Percentiles rank a stretch among this genome's conserved stretches.
Conservation (phyloP, 1,139 yeast species). For the Geotrichum macrosporum region DNA sequence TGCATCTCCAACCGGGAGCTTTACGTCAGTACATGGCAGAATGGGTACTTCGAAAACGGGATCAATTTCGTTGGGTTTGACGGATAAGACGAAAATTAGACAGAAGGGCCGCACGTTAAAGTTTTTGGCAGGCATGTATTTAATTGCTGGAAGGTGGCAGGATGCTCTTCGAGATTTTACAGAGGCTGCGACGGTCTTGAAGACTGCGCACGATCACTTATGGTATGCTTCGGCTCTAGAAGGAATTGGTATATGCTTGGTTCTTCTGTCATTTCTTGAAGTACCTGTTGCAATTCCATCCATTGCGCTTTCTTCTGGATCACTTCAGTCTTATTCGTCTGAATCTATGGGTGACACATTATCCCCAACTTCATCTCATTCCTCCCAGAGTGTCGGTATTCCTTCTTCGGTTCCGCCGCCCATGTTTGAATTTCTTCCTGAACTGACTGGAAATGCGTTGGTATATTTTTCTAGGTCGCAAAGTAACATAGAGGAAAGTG, state of each 20-base stretch:
- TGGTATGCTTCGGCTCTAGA: slow-evolving; percentile 90
- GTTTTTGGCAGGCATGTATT: slow-evolving; percentile 66
- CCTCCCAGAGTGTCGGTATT: slow-evolving; percentile 21
- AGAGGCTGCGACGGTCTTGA: slow-evolving; percentile 61
- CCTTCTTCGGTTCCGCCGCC: slow-evolving; percentile 26
- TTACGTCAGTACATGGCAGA: slow-evolving; percentile 3
- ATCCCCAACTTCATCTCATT: slow-evolving; percentile 28
- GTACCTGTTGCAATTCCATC: slow-evolving; percentile 60
- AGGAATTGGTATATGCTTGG: slow-evolving; percentile 64
- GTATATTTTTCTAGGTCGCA: slow-evolving; percentile 59
- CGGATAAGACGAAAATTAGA: slow-evolving; percentile 53
- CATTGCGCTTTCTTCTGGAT: slow-evolving; percentile 32
- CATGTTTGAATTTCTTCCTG: slow-evolving; percentile 50
- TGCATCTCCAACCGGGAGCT: slow-evolving; percentile 16
- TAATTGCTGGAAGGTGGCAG: slow-evolving; percentile 71
- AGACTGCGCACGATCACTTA: slow-evolving; percentile 64
- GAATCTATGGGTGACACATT: slow-evolving; percentile 3
- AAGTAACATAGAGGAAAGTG: slow-evolving; percentile 62
- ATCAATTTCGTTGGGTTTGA: slow-evolving; percentile 37
- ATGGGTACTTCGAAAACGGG: slow-evolving; percentile 31
- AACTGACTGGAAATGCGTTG: slow-evolving; percentile 48
- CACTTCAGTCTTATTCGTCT: slow-evolving; percentile 5
- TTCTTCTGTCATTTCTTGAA: slow-evolving; percentile 57
- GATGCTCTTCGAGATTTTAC: slow-evolving; percentile 69
- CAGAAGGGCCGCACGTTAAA: slow-evolving; percentile 72